Conservation (phyloP, 495 filamentous ascomycete species). For the Talaromyces nanjingensis region DNA sequence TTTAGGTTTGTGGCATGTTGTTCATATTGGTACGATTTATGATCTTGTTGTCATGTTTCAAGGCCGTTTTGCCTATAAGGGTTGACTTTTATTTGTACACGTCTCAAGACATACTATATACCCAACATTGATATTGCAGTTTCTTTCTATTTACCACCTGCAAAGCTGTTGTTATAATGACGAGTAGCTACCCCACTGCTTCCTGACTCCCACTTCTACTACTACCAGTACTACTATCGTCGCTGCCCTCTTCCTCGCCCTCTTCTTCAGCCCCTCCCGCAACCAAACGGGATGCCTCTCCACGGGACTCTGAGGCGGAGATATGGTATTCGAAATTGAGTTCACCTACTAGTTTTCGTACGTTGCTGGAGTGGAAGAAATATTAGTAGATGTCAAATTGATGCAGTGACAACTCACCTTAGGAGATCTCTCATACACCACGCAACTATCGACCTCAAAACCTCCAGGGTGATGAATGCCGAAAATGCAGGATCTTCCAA, state of each 20-base stretch:
- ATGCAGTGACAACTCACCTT: constrained; percentile 16
- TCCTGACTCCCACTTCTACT: background rate
- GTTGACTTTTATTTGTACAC: background rate
- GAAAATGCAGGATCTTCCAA: no score
- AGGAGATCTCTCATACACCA: constrained; percentile 51
- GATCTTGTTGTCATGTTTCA: background rate
- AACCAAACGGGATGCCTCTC: background rate
- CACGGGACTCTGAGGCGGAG: background rate
- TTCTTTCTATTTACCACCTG: background rate
- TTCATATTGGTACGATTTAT: background rate
- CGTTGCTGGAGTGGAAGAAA: constrained; percentile 26
- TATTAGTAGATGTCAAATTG: constrained; percentile 9
- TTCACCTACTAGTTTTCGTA: constrained; percentile 64
- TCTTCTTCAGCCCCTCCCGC: background rate
- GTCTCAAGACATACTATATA: background rate
- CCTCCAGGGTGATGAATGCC: no score
- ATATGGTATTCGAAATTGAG: constrained; percentile 60
- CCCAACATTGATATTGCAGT: background rate
- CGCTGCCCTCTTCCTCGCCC: background rate
- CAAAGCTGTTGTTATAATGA: background rate
- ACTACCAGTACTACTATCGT: background rate
- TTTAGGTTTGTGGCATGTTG: background rate
- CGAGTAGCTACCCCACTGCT: constrained; percentile 40
- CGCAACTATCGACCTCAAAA: constrained; percentile 15
- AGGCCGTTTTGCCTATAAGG: background rate